Evolutionary conservation across 2,329 filamentous ascomycete species (phyloP).

Genomic region (Pseudogymnoascus sp.): DNA sequence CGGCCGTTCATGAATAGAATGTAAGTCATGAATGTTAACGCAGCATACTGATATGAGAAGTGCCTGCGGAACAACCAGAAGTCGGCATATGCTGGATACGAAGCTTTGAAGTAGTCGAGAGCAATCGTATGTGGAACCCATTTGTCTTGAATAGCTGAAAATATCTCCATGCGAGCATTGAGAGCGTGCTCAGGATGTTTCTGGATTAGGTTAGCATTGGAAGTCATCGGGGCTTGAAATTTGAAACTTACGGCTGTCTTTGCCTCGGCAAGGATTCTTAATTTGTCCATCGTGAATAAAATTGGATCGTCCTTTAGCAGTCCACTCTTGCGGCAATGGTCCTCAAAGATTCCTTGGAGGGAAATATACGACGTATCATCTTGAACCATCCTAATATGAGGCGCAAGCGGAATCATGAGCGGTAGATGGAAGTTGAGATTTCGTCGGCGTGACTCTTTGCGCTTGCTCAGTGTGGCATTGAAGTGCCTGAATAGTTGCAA

Average conservation of each 20-base stretch:
- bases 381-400: constrained; percentile 89
- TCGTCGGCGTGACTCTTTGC: constrained; percentile 88
- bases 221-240: not conserved
- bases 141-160: constrained; percentile 87
- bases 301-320: constrained; percentile 94
- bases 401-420: constrained; percentile 89
- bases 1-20: constrained; percentile 95
- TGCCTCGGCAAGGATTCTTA: constrained; percentile 58
- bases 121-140: constrained; percentile 78
- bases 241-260: constrained; percentile 20
- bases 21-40: constrained; percentile 97
- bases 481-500: constrained; percentile 95
- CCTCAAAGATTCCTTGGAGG: constrained; percentile 90
- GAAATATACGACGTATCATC: constrained; percentile 93
- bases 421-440: constrained; percentile 96
- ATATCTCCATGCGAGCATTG: constrained; percentile 78
- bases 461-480: constrained; percentile 82
- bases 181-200: constrained; percentile 61
- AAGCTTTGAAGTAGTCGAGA: constrained; percentile 80
- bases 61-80: constrained; percentile 98
- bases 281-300: constrained; percentile 90
- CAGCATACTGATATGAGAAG: constrained; percentile 91
- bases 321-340: constrained; percentile 79
- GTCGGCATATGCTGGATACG: constrained; percentile 81
- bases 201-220: constrained; percentile 38